Percentiles rank a stretch among this genome's conserved stretches.
Conservation (phyloP, 176 grass and related monocot genomes). For the Oryza australiensis region DNA sequence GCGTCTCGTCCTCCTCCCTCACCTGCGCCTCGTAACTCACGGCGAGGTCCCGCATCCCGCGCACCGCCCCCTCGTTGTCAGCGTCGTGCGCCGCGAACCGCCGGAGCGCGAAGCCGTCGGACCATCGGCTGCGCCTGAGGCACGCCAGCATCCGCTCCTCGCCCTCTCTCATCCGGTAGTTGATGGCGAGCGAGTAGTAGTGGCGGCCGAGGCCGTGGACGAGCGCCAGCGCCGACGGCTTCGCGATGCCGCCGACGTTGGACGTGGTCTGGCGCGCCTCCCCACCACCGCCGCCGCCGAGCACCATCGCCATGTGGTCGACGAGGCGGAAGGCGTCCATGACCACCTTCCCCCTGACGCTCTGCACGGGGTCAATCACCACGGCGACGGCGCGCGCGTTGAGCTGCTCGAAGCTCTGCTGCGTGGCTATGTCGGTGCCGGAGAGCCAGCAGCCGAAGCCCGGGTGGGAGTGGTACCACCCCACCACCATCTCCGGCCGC, state of each 20-base stretch:
- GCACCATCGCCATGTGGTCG: constrained; percentile 56
- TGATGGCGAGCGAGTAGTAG: constrained; percentile 25
- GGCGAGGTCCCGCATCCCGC: constrained; percentile 46
- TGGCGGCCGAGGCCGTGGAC: not conserved
- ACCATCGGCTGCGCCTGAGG: not conserved
- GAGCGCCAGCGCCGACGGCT: constrained; percentile 53
- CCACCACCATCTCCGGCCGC: not conserved
- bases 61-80: not conserved
- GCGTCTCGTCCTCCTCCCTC: constrained; percentile 62
- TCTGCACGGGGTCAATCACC: constrained; percentile 75
- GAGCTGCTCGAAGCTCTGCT: constrained; percentile 72
- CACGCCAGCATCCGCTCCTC: constrained; percentile 14
- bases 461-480: not conserved
- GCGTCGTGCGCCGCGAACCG: not conserved
- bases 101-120: not conserved
- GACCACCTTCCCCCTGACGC: constrained; percentile 73
- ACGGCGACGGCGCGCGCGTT: constrained; percentile 70
- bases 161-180: not conserved
- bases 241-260: constrained; percentile 60
- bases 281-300: not conserved
- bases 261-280: constrained; percentile 70
- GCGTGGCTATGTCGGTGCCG: constrained; percentile 64
- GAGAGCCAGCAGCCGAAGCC: constrained; percentile 79
- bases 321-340: constrained; percentile 42
- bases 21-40: constrained; percentile 60